Conservation (phyloP, 164 flowering plant species). For the Brasenia schreberi region DNA sequence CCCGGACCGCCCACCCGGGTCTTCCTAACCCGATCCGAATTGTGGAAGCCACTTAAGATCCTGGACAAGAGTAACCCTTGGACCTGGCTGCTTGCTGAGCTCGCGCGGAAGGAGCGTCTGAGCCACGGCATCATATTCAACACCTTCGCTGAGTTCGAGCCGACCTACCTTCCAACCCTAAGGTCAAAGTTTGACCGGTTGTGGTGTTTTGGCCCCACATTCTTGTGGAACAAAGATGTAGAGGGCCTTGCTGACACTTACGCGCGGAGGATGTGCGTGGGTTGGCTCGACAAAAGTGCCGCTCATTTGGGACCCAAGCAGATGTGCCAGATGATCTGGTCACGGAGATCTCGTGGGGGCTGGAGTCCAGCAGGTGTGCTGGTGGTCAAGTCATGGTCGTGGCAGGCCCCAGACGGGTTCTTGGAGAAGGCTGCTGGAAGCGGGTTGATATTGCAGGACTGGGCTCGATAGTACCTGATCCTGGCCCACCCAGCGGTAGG, state of each 20-base stretch:
- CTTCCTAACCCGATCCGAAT: constrained; percentile 5
- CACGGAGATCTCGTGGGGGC: constrained; percentile 6
- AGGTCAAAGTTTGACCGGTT: constrained; percentile 11
- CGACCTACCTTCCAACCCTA: constrained; percentile 5
- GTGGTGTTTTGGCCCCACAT: constrained; percentile 23
- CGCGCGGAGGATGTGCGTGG: background rate
- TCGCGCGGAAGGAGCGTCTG: constrained; percentile 1
- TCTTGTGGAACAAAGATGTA: background rate
- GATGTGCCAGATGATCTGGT: constrained; percentile 4
- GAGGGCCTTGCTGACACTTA: background rate
- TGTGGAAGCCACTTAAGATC: constrained; percentile 3
- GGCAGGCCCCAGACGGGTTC: constrained; percentile 3
- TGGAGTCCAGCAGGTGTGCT: constrained; percentile 6
- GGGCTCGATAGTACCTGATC: constrained; percentile 19
- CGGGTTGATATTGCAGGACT: constrained; percentile 14
- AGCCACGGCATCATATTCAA: constrained; percentile 21
- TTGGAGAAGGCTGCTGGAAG: constrained; percentile 9
- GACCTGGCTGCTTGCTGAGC: background rate
- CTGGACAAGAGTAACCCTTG: constrained; percentile 2
- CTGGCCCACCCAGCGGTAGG: constrained; percentile 17
- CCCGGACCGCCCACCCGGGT: constrained; percentile 7
- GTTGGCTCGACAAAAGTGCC: constrained; percentile 17
- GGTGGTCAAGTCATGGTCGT: constrained; percentile 6
- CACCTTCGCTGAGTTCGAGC: constrained; percentile 22
- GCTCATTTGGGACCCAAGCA: constrained; percentile 18